A percentile compares a stretch with the other conserved stretches of the same genome.
phyloP scores from a whole-genome alignment of 2,329 filamentous ascomycete species.

The Fusarium brachygibbosum region DNA sequence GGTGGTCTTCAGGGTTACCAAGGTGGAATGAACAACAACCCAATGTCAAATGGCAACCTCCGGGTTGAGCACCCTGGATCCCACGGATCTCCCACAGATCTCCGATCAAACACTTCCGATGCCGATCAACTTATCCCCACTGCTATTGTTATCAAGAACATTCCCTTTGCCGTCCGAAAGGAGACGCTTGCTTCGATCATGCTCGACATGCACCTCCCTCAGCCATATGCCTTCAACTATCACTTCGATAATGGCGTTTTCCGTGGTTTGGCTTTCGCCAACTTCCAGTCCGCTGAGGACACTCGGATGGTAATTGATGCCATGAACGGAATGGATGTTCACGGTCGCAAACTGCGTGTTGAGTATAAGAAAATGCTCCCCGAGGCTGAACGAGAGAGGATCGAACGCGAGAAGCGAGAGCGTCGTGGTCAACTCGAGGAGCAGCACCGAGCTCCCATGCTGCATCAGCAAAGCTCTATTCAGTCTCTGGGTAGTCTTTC shows the following conservation, averaged over 20 bases:
- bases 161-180: conserved; percentile 97
- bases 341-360: conserved; percentile 92
- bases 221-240: conserved; percentile 99
- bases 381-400: conserved; percentile 91
- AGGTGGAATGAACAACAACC: conserved; percentile 54
- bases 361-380: conserved; percentile 99
- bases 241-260: conserved; percentile 99
- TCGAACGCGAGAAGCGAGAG: conserved; percentile 97
- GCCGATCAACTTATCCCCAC: conserved; percentile 95
- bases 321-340: conserved; percentile 95
- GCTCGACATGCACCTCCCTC: conserved; percentile 91
- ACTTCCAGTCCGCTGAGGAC: conserved; percentile 96
- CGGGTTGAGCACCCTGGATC: conserved; percentile 59
- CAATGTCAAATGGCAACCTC: conserved; percentile 58
- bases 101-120: conserved; percentile 62
- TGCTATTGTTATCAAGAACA: conserved; percentile 99
- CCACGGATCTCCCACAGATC: conserved; percentile 57
- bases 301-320: conserved; percentile 92
- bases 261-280: conserved; percentile 94
- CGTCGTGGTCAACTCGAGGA: conserved; percentile 96
- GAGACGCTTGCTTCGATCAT: conserved; percentile 93
- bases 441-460: conserved; percentile 84
- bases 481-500: conserved; percentile 78
- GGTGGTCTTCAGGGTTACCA: conserved; percentile 55
- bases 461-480: conserved; percentile 88